phyloP scores from a whole-genome alignment of 208 protist genomes.

The Crithidia mellificae region DNA sequence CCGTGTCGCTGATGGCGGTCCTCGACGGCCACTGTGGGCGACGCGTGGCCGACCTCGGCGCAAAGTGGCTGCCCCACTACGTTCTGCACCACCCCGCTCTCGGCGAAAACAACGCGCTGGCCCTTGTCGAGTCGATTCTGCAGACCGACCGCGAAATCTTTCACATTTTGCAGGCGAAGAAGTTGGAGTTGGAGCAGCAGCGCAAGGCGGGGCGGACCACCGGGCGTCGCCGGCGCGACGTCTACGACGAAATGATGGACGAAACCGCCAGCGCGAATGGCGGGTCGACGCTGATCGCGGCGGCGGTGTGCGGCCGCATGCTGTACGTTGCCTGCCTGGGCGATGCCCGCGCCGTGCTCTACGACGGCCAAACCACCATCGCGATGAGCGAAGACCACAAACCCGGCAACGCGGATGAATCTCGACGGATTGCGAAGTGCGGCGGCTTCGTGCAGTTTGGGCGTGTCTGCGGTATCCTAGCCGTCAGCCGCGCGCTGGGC shows the following conservation, averaged over 20 bases:
- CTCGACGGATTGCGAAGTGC: constrained; percentile 71
- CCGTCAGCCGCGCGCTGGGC: constrained; percentile 88
- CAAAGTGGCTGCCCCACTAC: constrained; percentile 61
- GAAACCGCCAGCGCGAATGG: constrained; percentile 36
- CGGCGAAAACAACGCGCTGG: constrained; percentile 75
- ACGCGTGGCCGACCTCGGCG: constrained; percentile 64
- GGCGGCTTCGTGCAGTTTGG: constrained; percentile 92
- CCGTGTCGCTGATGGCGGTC: constrained; percentile 64
- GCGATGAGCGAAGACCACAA: constrained; percentile 93
- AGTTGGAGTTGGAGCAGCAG: constrained; percentile 17
- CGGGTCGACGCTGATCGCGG: constrained; percentile 73
- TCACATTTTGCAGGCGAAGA: constrained; percentile 30
- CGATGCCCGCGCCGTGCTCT: constrained; percentile 85
- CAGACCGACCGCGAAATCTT: constrained; percentile 64
- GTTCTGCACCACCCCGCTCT: constrained; percentile 62
- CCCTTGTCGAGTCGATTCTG: constrained; percentile 75
- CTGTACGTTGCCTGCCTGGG: constrained; percentile 88
- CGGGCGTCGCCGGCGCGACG: constrained; percentile 20
- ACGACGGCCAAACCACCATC: constrained; percentile 73
- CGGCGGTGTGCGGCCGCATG: constrained; percentile 72
- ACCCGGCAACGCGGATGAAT: constrained; percentile 71
- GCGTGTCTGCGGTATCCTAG: constrained; percentile 90
- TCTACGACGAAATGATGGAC: constrained; percentile 27
- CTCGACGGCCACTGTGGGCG: constrained; percentile 86
- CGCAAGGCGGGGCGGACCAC: constrained; percentile 6